Evolutionary conservation across 352 stramenopile genomes (phyloP).

Genomic region (Globisporangium barbulae): DNA sequence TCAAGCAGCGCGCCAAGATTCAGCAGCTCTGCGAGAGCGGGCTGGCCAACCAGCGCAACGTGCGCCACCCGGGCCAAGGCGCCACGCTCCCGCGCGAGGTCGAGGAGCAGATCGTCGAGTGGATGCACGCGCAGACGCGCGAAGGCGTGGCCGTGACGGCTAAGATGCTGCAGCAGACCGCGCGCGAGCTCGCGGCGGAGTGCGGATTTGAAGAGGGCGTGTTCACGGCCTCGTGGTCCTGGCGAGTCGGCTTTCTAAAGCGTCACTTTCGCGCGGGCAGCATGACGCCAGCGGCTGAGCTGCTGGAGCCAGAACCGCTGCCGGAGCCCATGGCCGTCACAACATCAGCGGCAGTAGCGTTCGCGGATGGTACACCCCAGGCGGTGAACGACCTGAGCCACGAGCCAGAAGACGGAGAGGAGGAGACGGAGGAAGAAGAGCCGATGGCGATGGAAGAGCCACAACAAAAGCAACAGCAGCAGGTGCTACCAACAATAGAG

Average conservation of each 20-base stretch:
- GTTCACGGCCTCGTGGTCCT: constrained; percentile 15
- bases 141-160: constrained; percentile 8
- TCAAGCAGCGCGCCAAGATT: constrained; percentile 13
- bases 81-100: constrained; percentile 8
- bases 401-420: not conserved
- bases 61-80: constrained; percentile 5
- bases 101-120: constrained; percentile 15
- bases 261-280: constrained; percentile 7
- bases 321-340: not conserved
- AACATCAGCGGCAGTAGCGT: not conserved
- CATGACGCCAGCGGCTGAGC: not conserved
- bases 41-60: constrained; percentile 7
- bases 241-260: constrained; percentile 5
- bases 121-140: constrained; percentile 12
- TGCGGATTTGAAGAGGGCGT: constrained; percentile 9
- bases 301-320: not conserved
- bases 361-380: not conserved
- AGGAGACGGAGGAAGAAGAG: not conserved
- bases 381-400: not conserved
- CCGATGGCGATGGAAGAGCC: not conserved
- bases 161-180: constrained; percentile 14
- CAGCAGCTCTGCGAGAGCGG: constrained; percentile 9
- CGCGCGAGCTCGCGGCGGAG: not conserved
- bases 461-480: not conserved
- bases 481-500: not conserved